Evolutionary conservation across 805 yeast genomes (phyloP).

Genomic region (Schizosaccharomyces osmophilus): DNA sequence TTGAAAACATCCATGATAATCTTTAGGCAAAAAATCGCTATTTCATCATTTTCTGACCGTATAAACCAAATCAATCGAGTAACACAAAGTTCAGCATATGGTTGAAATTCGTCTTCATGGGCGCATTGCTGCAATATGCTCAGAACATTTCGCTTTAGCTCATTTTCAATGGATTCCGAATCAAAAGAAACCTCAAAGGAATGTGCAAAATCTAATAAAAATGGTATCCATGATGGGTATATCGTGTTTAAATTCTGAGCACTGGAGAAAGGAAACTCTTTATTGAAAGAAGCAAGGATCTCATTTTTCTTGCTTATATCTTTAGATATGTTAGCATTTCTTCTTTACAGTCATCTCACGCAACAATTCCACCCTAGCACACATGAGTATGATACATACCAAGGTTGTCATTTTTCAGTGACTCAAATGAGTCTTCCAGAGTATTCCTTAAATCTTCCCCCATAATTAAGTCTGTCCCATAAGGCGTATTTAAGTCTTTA

Average conservation of each 20-base stretch:
- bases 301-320: neutral
- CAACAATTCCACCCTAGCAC: too few relatives aligned
- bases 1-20: constrained; percentile 67
- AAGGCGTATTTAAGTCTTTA: too few relatives aligned
- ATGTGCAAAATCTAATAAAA: neutral
- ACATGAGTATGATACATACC: neutral
- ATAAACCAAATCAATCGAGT: constrained; percentile 35
- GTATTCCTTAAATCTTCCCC: neutral
- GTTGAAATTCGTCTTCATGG: constrained; percentile 58
- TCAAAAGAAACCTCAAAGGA: neutral
- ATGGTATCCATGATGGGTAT: neutral
- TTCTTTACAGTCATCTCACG: too few relatives aligned
- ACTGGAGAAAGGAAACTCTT: too few relatives aligned
- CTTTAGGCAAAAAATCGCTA: constrained; percentile 77
- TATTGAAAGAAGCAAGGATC: too few relatives aligned
- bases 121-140: constrained; percentile 53
- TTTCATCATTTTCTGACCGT: constrained; percentile 73
- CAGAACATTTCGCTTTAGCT: constrained; percentile 46
- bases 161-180: neutral
- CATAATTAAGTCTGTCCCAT: neutral
- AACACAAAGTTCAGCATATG: constrained; percentile 36
- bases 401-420: neutral
- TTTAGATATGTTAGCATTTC: neutral
- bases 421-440: neutral
- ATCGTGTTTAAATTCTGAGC: too few relatives aligned